Conservation (phyloP, 2,329 filamentous ascomycete species). For the Fusarium foetens region DNA sequence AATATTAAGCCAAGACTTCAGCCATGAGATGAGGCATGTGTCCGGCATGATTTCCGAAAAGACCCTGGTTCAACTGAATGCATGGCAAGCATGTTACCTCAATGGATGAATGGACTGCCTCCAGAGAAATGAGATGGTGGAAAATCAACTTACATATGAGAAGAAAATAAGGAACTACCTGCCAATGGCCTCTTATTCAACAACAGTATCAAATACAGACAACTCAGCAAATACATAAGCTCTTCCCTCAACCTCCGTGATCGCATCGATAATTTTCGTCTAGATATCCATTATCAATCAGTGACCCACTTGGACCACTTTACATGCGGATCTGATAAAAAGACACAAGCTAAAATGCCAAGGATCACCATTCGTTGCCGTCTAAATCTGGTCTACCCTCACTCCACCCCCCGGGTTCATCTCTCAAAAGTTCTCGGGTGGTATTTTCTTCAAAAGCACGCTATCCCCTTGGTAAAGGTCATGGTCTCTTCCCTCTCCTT, state of each 20-base stretch:
- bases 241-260: conserved; percentile 14
- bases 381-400: conserved; percentile 20
- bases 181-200: neutral
- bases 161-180: neutral
- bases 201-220: neutral
- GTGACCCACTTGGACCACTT: conserved; percentile 18
- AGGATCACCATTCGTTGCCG: conserved; percentile 29
- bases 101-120: neutral
- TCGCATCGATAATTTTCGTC: conserved; percentile 12
- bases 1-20: conserved; percentile 12
- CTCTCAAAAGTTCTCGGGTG: conserved; percentile 18
- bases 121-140: no score
- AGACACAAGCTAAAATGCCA: conserved; percentile 31
- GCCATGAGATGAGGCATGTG: conserved; percentile 8
- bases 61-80: conserved; percentile 10
- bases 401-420: conserved; percentile 28
- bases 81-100: neutral
- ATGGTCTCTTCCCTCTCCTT: neutral
- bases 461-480: conserved; percentile 6
- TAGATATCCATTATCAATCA: conserved; percentile 37
- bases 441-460: conserved; percentile 24
- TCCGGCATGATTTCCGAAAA: conserved; percentile 15
- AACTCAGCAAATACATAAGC: neutral
- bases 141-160: neutral
- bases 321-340: conserved; percentile 37